Evolutionary conservation across 2,329 filamentous ascomycete species (phyloP).

Genomic region (Dactylella cylindrospora): DNA sequence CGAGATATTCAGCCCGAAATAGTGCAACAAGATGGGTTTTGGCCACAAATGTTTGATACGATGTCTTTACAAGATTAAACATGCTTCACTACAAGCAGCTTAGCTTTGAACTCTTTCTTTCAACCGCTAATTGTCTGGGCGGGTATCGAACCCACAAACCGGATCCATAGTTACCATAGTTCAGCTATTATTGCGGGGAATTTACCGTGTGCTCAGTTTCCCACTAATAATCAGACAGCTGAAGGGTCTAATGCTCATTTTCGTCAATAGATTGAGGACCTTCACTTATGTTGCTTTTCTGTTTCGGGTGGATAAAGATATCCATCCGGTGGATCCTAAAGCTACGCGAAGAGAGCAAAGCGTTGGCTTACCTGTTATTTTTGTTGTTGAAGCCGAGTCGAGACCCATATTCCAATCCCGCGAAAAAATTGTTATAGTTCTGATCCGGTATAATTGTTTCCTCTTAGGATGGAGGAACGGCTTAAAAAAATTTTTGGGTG

Average conservation of each 20-base stretch:
- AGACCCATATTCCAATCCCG: conserved; percentile 23
- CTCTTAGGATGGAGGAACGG: conserved; percentile 19
- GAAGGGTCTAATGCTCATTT: no score
- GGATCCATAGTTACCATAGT: no score
- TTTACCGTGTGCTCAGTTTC: no score
- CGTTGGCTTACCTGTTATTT: conserved; percentile 1
- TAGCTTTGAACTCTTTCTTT: conserved; percentile 37
- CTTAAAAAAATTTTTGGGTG: no score
- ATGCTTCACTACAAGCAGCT: conserved; percentile 16
- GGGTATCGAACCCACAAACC: no score
- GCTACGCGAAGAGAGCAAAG: neutral
- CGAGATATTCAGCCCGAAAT: conserved; percentile 30
- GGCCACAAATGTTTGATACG: neutral
- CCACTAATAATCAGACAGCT: no score
- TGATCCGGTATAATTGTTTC: conserved; percentile 6
- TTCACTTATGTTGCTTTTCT: no score
- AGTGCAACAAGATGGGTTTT: neutral
- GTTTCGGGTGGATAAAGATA: no score
- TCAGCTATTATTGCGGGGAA: conserved; percentile 17
- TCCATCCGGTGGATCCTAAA: no score
- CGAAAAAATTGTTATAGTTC: neutral
- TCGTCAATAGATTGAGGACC: no score
- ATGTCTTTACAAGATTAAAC: neutral
- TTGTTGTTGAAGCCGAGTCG: conserved; percentile 23
- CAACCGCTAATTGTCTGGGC: no score